phyloP scores from a whole-genome alignment of 164 flowering plant species.

The Vitis amurensis region DNA sequence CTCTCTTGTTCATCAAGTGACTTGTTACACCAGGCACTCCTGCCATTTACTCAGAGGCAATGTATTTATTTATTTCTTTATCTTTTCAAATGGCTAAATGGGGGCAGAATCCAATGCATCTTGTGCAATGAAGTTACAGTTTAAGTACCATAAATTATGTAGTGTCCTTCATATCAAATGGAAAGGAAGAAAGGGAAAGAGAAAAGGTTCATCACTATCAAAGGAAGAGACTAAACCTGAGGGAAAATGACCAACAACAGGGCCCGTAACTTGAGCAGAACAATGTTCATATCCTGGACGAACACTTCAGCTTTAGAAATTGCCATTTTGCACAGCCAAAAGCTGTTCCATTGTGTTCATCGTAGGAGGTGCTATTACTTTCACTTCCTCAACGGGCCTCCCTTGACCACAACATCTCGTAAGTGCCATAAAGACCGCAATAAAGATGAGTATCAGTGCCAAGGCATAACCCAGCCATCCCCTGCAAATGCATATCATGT shows the following conservation, averaged over 20 bases:
- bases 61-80: no score
- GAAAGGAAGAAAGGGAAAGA: background rate
- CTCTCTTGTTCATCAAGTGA: no score
- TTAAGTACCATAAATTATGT: no score
- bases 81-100: no score
- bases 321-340: slow-evolving; percentile 81
- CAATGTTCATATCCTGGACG: slow-evolving; percentile 79
- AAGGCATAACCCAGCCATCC: no score
- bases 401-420: slow-evolving; percentile 58
- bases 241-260: slow-evolving; percentile 71
- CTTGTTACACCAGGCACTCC: no score
- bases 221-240: slow-evolving; percentile 52
- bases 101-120: no score
- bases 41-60: no score
- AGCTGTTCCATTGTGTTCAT: slow-evolving; percentile 95
- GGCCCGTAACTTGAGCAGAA: slow-evolving; percentile 81
- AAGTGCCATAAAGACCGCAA: slow-evolving; percentile 61
- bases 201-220: background rate
- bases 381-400: slow-evolving; percentile 55
- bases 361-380: slow-evolving; percentile 72
- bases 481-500: slow-evolving; percentile 24
- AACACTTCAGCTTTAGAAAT: slow-evolving; percentile 72
- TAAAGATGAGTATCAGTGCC: no score
- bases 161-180: background rate
- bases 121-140: no score